Evolutionary conservation across 768 basidiomycete species (phyloP), one percentile per base, ranked within the genome.

Genomic region (Hericium alpestre): DNA sequence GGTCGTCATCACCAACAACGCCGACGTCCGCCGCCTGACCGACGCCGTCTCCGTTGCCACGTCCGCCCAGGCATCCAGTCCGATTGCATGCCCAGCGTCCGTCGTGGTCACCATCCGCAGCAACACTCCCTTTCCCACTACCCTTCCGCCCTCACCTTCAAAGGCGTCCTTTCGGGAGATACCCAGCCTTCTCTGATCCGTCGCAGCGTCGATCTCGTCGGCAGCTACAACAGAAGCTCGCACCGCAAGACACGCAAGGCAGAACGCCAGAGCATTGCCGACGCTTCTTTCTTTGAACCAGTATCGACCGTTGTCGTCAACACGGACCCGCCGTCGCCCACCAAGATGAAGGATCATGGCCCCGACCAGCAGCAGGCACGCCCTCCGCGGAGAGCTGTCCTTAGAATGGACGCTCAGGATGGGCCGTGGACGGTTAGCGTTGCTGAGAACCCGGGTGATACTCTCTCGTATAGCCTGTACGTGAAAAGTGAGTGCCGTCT

Each of bases 351-450:
- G 54, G 57, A 62, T 4, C 59, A 60, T 23, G 56, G 59, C 23
- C 59, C 65, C n/a, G 48, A 50, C 12, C 16, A 50, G 6, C 20
- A 49, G 11, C 66, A 61, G 47, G 58, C 65, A 51, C 73, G 67
- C 57, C 61, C 66, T 27, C 54, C 64, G 2, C 68, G 68, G 49
- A 62, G 71, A 78, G 62, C 74, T 79, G 66, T 77, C 71, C 56
- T 82, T 38, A 80, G 87, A 51, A 76, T 84, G 60, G 87, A 90
- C 68, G 76, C 76, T 46, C 82, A 88, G 70, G 87, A 90, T 65
- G 88, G 87, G 13, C 88, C 83, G 22, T 93, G 91, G 91, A 83
- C 82, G 65, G 82, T 93, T 67, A 89, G 87, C 68, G 89, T 92
- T 61, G 91, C 91, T 61, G 88, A 91, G 74, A 85, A 82, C 54